Evolutionary conservation across 2,329 filamentous ascomycete species (phyloP).

Genomic region (Alternaria metachromatica): DNA sequence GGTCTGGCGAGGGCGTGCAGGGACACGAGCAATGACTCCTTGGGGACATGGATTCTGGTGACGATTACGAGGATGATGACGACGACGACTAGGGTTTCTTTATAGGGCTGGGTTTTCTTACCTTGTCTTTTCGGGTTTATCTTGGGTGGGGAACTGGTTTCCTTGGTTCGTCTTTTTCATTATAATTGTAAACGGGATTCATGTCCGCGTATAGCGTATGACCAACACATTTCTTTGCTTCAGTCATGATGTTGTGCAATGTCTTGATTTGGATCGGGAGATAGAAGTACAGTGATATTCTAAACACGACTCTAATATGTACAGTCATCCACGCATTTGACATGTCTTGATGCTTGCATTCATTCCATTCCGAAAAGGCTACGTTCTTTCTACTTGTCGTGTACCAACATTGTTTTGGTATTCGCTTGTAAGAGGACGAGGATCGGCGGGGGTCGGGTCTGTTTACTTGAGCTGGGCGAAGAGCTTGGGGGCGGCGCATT

Average conservation of each 20-base stretch:
- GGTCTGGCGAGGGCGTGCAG: conserved; percentile 11
- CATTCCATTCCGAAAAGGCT: conserved; percentile 27
- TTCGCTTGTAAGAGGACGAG: conserved; percentile 18
- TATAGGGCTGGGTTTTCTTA: not conserved
- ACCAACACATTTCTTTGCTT: too few species aligned
- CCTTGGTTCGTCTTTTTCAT: not conserved
- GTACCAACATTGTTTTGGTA: conserved; percentile 9
- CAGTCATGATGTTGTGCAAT: not conserved
- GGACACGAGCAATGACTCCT: conserved; percentile 29
- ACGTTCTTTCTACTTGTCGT: conserved; percentile 22
- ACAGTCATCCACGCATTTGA: conserved; percentile 36
- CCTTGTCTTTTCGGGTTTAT: not conserved
- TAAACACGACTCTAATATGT: conserved; percentile 47
- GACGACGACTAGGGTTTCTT: not conserved
- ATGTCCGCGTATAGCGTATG: not conserved
- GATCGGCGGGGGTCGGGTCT: conserved; percentile 7
- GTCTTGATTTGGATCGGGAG: conserved; percentile 9
- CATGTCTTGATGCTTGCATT: conserved; percentile 32
- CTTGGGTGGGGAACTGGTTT: not conserved
- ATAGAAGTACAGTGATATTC: conserved; percentile 46
- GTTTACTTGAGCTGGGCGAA: conserved; percentile 89
- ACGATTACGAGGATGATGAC: conserved; percentile 1
- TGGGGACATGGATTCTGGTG: conserved; percentile 21
- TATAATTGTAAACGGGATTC: not conserved
- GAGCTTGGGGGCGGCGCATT: conserved; percentile 95